These are phyloP conservation scores for Acanthamoeba castellanii DNA, from an alignment of 208 protist genomes.

Conservation along the genomic window DNA sequence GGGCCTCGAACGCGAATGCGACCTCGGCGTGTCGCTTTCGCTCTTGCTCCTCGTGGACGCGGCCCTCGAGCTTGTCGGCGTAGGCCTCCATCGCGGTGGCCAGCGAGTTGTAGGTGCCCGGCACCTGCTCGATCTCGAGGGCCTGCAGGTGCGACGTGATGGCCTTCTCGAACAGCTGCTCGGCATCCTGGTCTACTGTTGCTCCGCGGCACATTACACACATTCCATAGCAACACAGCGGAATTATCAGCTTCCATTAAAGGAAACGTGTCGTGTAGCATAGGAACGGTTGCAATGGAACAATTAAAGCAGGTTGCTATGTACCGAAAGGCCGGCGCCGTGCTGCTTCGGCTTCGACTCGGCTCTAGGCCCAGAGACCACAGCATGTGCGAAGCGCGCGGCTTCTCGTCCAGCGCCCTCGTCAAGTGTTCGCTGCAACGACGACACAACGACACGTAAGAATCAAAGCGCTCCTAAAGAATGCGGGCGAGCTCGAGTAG, in stretches of 20 bases:
- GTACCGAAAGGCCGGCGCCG: not conserved
- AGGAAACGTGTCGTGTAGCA: too few species aligned
- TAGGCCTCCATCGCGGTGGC: conserved; percentile 19
- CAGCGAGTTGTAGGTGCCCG: conserved; percentile 33
- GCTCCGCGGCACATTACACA: not conserved
- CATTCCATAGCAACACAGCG: too few species aligned
- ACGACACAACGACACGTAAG: not conserved
- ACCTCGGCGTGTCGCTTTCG: not conserved
- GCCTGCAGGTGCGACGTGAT: conserved; percentile 24
- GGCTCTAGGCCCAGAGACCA: not conserved
- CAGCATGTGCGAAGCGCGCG: not conserved
- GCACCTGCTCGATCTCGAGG: conserved; percentile 56
- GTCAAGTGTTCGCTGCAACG: not conserved
- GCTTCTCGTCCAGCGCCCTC: not conserved
- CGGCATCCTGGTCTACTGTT: conserved; percentile 12
- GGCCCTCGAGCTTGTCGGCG: conserved; percentile 2
- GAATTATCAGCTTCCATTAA: too few species aligned
- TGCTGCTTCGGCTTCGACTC: not conserved
- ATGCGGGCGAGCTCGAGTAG: not conserved
- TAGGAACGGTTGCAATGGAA: too few species aligned
- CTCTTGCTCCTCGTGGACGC: not conserved
- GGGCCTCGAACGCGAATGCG: not conserved
- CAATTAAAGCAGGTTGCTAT: too few species aligned
- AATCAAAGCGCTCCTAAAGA: not conserved
- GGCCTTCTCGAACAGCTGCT: conserved; percentile 40